Conservation (phyloP, 306 rosid species). For the Vigna nakashimae region DNA sequence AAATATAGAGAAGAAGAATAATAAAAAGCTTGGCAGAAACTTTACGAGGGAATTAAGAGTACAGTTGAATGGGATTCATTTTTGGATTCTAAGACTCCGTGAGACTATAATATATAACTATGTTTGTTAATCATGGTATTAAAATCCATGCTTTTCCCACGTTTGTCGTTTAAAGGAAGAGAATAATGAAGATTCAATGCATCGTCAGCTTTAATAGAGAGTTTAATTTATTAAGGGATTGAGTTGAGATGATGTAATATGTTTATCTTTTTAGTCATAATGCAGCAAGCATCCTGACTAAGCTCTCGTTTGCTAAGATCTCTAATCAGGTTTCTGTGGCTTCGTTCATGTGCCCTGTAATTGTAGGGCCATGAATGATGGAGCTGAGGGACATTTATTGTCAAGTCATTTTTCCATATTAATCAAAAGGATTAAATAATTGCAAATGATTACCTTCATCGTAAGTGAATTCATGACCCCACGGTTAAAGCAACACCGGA, state of each 20-base stretch:
- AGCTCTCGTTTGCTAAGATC: constrained; percentile 39
- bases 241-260: constrained; percentile 38
- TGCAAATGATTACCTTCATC: constrained; percentile 42
- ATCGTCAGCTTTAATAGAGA: constrained; percentile 40
- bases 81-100: constrained; percentile 35
- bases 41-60: constrained; percentile 40
- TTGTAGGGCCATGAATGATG: constrained; percentile 49
- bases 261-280: constrained; percentile 25
- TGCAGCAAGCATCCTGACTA: constrained; percentile 25
- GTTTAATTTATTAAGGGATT: constrained; percentile 36
- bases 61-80: constrained; percentile 14
- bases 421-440: constrained; percentile 45
- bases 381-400: constrained; percentile 27
- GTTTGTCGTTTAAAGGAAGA: constrained; percentile 63
- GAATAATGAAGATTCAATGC: constrained; percentile 50
- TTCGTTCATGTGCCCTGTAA: constrained; percentile 31
- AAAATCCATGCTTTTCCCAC: constrained; percentile 61
- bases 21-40: constrained; percentile 26
- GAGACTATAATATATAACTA: neutral
- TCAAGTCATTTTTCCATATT: constrained; percentile 39
- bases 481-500: constrained; percentile 38
- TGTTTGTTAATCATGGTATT: constrained; percentile 51
- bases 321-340: constrained; percentile 38
- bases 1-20: constrained; percentile 21
- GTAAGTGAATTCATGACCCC: constrained; percentile 48